A percentile compares a stretch with the other conserved stretches of the same genome.
Evolutionary conservation across 257 asterid species (phyloP).

Genomic region (Knoxia roxburghii): DNA sequence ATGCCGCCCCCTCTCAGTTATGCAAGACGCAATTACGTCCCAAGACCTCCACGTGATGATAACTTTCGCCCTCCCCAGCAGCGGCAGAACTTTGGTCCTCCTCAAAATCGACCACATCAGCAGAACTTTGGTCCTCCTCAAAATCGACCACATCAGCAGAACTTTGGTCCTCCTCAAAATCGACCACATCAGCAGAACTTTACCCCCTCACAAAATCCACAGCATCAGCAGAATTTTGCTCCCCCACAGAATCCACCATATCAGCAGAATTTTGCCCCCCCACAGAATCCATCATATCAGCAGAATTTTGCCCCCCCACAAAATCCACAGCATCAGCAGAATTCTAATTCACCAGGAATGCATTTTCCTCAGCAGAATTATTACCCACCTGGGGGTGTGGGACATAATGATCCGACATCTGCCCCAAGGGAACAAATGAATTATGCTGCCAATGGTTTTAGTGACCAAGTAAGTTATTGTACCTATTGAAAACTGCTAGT

Average conservation of each 20-base stretch:
- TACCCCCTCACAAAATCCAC: constrained; percentile 16
- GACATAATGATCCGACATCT: constrained; percentile 28
- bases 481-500: neutral
- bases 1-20: constrained; percentile 80
- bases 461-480: constrained; percentile 31
- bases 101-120: constrained; percentile 16
- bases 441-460: too few species aligned
- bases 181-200: constrained; percentile 16
- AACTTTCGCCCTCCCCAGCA: constrained; percentile 16
- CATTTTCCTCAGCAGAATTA: constrained; percentile 19
- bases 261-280: constrained; percentile 19
- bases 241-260: constrained; percentile 14
- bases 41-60: constrained; percentile 24
- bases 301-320: constrained; percentile 30
- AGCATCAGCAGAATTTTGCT: constrained; percentile 20
- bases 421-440: constrained; percentile 25
- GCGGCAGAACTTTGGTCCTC: constrained; percentile 18
- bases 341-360: constrained; percentile 24
- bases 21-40: constrained; percentile 46
- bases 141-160: constrained; percentile 27
- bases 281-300: constrained; percentile 13
- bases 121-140: constrained; percentile 31
- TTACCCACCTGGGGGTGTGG: constrained; percentile 27
- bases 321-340: constrained; percentile 25
- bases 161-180: constrained; percentile 22